These are phyloP conservation scores for Schizochytrium sp. DNA, from an alignment of 108 stramenopile species.

Conservation along the genomic window DNA sequence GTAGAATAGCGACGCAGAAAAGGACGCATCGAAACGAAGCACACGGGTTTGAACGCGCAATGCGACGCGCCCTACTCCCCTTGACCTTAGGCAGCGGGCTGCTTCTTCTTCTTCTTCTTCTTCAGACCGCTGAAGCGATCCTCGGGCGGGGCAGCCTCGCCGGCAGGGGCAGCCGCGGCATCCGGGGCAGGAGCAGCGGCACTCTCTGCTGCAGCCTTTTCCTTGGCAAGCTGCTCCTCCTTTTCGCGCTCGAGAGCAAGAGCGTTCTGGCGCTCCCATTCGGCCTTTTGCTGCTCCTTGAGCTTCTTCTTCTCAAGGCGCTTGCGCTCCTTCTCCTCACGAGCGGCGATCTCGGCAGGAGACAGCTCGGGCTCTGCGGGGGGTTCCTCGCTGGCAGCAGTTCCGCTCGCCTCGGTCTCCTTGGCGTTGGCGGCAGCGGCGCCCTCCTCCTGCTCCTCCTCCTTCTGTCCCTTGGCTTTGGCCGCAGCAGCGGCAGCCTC, in stretches of 20 bases:
- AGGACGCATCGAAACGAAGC: no score
- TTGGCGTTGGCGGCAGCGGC: background rate
- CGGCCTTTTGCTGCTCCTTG: conserved; percentile 16
- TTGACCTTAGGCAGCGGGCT: background rate
- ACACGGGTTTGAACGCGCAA: no score
- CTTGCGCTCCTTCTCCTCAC: conserved; percentile 17
- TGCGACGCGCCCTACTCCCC: no score
- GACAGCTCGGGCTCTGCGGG: background rate
- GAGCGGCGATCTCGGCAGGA: background rate
- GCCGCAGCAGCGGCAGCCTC: background rate
- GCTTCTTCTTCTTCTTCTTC: background rate
- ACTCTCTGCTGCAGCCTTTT: background rate
- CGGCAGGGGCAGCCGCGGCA: background rate
- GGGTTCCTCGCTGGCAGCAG: background rate
- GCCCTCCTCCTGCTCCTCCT: background rate
- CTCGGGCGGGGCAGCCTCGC: background rate
- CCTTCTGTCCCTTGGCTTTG: background rate
- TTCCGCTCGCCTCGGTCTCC: background rate
- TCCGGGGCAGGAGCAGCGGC: background rate
- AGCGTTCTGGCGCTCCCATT: background rate
- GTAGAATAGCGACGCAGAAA: no score
- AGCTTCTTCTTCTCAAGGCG: background rate
- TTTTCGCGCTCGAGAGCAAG: background rate
- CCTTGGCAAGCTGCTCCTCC: background rate
- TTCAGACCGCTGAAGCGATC: background rate